Evolutionary conservation across 2,329 filamentous ascomycete species (phyloP).

Genomic region (Colletotrichum viniferum): DNA sequence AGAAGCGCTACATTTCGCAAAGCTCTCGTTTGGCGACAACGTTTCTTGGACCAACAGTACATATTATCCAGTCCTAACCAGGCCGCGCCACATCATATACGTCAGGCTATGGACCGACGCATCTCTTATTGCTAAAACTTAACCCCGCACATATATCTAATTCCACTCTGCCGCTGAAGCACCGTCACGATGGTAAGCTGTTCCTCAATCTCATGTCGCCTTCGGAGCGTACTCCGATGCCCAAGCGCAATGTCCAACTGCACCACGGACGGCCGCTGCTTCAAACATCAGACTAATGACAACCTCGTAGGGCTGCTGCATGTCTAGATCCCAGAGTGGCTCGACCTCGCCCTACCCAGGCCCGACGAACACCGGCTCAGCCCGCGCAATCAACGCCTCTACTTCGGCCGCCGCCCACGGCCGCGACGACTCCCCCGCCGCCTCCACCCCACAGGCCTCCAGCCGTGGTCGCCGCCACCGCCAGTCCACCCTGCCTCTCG

Average conservation of each 20-base stretch:
- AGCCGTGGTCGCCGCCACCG: conserved; percentile 33
- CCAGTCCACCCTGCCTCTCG: conserved; percentile 48
- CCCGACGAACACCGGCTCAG: conserved; percentile 52
- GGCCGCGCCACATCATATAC: not conserved
- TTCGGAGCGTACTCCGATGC: not conserved
- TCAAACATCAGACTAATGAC: not conserved
- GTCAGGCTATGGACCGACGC: conserved; percentile 9
- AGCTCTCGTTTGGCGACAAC: not conserved
- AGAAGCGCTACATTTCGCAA: not conserved
- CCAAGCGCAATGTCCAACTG: not conserved
- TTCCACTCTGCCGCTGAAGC: not conserved
- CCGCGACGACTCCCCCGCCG: conserved; percentile 24
- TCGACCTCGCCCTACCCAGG: conserved; percentile 60
- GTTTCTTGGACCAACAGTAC: not conserved
- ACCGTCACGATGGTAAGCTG: conserved; percentile 3
- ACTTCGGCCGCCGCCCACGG: conserved; percentile 27
- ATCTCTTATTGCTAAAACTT: not conserved
- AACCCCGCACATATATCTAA: not conserved
- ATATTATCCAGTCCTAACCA: not conserved
- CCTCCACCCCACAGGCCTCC: conserved; percentile 19
- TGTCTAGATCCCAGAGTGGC: conserved; percentile 52
- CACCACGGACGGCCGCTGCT: not conserved
- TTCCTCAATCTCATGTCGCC: not conserved
- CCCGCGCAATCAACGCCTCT: conserved; percentile 56
- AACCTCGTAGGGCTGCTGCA: conserved; percentile 60